Percentiles rank a stretch among this genome's conserved stretches.
Conservation (phyloP, 1,139 yeast species). For the Pichia sp. region DNA sequence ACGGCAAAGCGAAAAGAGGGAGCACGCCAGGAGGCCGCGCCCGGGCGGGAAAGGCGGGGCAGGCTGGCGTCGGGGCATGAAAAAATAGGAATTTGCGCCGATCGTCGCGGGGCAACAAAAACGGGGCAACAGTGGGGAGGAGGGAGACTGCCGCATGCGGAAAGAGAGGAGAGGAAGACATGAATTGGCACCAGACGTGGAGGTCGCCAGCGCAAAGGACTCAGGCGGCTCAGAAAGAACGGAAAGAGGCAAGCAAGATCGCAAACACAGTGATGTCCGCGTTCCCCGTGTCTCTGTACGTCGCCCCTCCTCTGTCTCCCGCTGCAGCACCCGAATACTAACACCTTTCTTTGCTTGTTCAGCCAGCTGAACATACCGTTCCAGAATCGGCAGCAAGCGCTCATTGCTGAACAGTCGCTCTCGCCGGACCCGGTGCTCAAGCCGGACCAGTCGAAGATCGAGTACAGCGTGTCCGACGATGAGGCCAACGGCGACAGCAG, state of each 20-base stretch:
- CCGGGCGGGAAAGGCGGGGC: not conserved
- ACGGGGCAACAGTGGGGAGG: too few species aligned
- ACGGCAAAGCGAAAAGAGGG: not conserved
- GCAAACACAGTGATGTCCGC: not conserved
- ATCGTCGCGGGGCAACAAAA: too few species aligned
- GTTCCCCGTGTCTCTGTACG: not conserved
- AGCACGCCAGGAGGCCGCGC: too few species aligned
- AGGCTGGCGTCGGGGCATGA: not conserved
- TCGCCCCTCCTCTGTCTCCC: not conserved
- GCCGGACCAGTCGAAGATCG: slow-evolving; percentile 41
- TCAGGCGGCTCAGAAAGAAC: too few species aligned
- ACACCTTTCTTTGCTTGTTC: not conserved
- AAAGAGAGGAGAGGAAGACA: too few species aligned
- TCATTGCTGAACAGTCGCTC: slow-evolving; percentile 55
- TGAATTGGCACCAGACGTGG: too few species aligned
- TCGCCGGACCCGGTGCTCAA: slow-evolving; percentile 77
- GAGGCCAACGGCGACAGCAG: not conserved
- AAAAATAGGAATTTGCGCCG: not conserved
- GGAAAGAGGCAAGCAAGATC: too few species aligned
- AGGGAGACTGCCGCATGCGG: too few species aligned
- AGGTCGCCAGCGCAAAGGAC: too few species aligned
- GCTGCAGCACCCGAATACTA: not conserved
- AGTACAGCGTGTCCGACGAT: slow-evolving; percentile 4
- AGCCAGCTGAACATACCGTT: slow-evolving; percentile 60
- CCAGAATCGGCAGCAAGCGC: slow-evolving; percentile 53